Evolutionary conservation across 768 basidiomycete genomes (phyloP).

Genomic region (Macrolepiota albuminosa): DNA sequence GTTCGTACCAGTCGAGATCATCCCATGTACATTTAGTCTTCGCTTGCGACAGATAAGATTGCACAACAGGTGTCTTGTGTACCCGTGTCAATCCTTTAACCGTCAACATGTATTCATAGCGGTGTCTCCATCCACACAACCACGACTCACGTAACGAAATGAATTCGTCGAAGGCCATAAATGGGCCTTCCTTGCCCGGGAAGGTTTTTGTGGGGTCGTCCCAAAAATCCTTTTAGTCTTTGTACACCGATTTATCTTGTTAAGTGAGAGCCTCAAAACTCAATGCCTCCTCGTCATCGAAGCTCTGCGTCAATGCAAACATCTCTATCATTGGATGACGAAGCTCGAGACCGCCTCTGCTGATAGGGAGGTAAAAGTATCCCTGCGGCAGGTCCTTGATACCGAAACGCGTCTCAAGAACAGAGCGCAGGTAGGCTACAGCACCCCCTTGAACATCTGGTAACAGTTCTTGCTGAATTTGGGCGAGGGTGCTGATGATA

Average conservation of each 20-base stretch:
- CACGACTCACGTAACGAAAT: slow-evolving; percentile 11
- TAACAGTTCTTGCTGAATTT: slow-evolving; percentile 24
- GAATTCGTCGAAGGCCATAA: slow-evolving; percentile 14
- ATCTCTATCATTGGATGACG: slow-evolving; percentile 34
- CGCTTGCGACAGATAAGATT: slow-evolving; percentile 1
- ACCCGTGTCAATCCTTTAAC: neutral
- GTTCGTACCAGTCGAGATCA: slow-evolving; percentile 24
- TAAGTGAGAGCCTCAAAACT: slow-evolving; percentile 18
- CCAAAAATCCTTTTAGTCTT: neutral
- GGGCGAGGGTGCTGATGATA: slow-evolving; percentile 22
- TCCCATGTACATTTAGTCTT: slow-evolving; percentile 4
- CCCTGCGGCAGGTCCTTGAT: slow-evolving; percentile 1
- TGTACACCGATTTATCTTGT: slow-evolving; percentile 22
- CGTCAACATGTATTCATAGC: slow-evolving; percentile 10
- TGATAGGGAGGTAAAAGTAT: slow-evolving; percentile 11
- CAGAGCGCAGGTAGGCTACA: slow-evolving; percentile 18
- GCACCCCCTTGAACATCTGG: slow-evolving; percentile 16
- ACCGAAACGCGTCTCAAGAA: slow-evolving; percentile 17
- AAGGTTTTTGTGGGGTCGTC: neutral
- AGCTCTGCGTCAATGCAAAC: slow-evolving; percentile 21
- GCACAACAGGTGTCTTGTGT: slow-evolving; percentile 3
- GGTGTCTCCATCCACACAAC: slow-evolving; percentile 7
- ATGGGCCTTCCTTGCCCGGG: neutral
- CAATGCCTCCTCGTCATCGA: neutral
- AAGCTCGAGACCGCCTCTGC: slow-evolving; percentile 16